Evolutionary conservation across 768 basidiomycete genomes (phyloP).

Genomic region (Podaxis pistillaris): DNA sequence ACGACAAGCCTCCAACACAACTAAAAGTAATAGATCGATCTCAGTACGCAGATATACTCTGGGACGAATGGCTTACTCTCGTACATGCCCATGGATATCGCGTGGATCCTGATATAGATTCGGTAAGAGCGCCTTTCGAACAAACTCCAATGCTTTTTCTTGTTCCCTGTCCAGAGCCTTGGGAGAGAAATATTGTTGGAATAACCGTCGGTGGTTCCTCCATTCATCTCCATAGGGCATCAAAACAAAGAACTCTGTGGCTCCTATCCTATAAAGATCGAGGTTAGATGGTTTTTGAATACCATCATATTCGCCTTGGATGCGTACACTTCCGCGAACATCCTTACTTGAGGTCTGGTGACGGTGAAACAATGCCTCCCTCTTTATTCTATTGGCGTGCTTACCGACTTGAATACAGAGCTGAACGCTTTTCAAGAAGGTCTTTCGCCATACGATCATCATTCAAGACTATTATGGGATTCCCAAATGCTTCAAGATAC

Average conservation of each 20-base stretch:
- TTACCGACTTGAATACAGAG: slow-evolving; percentile 52
- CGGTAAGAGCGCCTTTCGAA: slow-evolving; percentile 7
- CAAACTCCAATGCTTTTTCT: slow-evolving; percentile 12
- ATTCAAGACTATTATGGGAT: slow-evolving; percentile 38
- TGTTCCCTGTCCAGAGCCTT: slow-evolving; percentile 6
- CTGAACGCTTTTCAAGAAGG: slow-evolving; percentile 55
- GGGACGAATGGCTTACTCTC: neutral
- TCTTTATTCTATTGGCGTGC: neutral
- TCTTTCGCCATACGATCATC: slow-evolving; percentile 42
- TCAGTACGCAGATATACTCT: neutral
- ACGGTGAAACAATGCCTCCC: neutral
- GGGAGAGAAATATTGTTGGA: slow-evolving; percentile 27
- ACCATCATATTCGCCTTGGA: no score
- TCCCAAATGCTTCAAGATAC: slow-evolving; percentile 50
- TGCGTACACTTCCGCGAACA: slow-evolving; percentile 14
- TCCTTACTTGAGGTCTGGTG: neutral
- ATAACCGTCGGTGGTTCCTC: slow-evolving; percentile 23
- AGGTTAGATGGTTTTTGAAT: neutral
- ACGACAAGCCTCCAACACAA: neutral
- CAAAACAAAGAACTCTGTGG: slow-evolving; percentile 7
- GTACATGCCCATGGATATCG: slow-evolving; percentile 7
- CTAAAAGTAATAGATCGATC: neutral
- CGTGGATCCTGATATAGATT: slow-evolving; percentile 8
- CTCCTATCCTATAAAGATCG: slow-evolving; percentile 1
- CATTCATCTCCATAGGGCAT: slow-evolving; percentile 28